These are phyloP conservation scores for Elongisporangium undulatum DNA, from an alignment of 352 stramenopile species.

Conservation along the genomic window DNA sequence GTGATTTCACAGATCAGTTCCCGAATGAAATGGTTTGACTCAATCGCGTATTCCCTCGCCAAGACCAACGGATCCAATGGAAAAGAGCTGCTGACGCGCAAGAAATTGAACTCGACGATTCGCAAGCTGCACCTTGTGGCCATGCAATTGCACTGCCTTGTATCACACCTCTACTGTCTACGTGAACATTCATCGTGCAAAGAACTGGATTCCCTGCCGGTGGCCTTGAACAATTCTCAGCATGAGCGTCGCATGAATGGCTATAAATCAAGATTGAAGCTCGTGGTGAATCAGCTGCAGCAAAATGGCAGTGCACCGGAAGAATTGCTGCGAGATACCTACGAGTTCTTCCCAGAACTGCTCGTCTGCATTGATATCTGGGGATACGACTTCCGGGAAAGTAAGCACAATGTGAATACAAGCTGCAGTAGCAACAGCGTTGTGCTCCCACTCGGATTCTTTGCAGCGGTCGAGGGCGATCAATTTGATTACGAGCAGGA, in stretches of 20 bases:
- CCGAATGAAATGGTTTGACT: slow-evolving; percentile 79
- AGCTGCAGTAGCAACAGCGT: slow-evolving; percentile 4
- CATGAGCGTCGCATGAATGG: slow-evolving; percentile 73
- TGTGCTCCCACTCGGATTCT: slow-evolving; percentile 39
- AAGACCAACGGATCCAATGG: slow-evolving; percentile 30
- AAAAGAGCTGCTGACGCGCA: slow-evolving; percentile 61
- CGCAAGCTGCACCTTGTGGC: slow-evolving; percentile 74
- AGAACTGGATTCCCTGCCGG: slow-evolving; percentile 50
- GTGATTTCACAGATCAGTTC: slow-evolving; percentile 72
- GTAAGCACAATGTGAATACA: slow-evolving; percentile 16
- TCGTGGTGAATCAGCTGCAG: slow-evolving; percentile 42
- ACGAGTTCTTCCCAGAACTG: slow-evolving; percentile 66
- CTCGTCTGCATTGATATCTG: slow-evolving; percentile 64
- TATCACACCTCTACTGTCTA: slow-evolving; percentile 67
- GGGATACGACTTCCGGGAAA: slow-evolving; percentile 45
- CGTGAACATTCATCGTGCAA: slow-evolving; percentile 42
- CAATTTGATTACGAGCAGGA: slow-evolving; percentile 70
- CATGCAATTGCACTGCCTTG: slow-evolving; percentile 66
- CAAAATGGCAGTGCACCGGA: slow-evolving; percentile 26
- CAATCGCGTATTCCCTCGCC: slow-evolving; percentile 65
- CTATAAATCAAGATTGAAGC: slow-evolving; percentile 67
- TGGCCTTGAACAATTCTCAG: slow-evolving; percentile 63
- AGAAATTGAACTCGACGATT: slow-evolving; percentile 83
- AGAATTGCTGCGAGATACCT: slow-evolving; percentile 55
- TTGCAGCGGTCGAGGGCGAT: slow-evolving; percentile 28